phyloP scores from a whole-genome alignment of 768 basidiomycete species.

The Russula emetica region DNA sequence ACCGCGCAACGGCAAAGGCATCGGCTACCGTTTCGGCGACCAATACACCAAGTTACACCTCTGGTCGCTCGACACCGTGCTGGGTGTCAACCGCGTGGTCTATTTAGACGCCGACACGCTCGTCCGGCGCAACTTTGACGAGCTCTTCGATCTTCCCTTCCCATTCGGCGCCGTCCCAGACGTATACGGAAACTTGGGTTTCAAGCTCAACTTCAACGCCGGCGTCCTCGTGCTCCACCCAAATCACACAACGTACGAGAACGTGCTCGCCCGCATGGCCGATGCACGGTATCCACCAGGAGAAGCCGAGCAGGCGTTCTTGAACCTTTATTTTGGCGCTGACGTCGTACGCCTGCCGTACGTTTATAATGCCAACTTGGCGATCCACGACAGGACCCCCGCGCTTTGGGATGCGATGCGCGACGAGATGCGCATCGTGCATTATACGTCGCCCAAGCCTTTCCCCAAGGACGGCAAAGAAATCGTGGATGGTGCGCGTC shows the following conservation, averaged over 20 bases:
- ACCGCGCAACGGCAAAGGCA: conserved; percentile 38
- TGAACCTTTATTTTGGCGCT: conserved; percentile 38
- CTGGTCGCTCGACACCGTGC: conserved; percentile 37
- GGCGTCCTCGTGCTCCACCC: conserved; percentile 37
- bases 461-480: conserved; percentile 29
- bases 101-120: conserved; percentile 46
- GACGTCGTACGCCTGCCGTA: conserved; percentile 36
- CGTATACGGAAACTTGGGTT: conserved; percentile 36
- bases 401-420: conserved; percentile 34
- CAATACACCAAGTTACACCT: conserved; percentile 44
- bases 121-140: conserved; percentile 42
- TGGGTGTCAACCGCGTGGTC: conserved; percentile 35
- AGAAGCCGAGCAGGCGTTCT: conserved; percentile 44
- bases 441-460: conserved; percentile 36
- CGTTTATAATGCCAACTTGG: conserved; percentile 39
- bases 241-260: conserved; percentile 31
- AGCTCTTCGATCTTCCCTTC: conserved; percentile 43
- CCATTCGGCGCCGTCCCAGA: conserved; percentile 43
- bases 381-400: conserved; percentile 34
- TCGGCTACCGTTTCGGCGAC: conserved; percentile 38
- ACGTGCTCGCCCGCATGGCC: conserved; percentile 38
- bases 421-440: conserved; percentile 35
- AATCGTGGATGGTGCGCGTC: conserved; percentile 27
- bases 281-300: conserved; percentile 38
- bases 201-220: conserved; percentile 39